These are phyloP conservation scores for Auxenochlorella pyrenoidosa DNA, from an alignment of 139 green algal species.

Conservation along the genomic window DNA sequence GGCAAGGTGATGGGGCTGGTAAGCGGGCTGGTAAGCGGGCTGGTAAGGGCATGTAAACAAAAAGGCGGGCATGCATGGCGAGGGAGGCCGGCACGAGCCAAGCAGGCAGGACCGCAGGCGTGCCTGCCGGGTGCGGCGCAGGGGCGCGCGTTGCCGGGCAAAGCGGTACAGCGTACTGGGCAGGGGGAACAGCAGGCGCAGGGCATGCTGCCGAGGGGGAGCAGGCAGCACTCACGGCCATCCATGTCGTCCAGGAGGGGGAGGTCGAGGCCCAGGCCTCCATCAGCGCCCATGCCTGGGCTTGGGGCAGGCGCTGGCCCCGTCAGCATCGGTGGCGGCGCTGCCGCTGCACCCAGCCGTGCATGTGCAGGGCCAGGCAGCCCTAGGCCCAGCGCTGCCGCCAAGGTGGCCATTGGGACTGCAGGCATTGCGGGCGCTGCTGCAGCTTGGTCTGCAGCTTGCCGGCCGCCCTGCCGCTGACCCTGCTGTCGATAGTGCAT, in stretches of 20 bases:
- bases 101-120: too few species aligned
- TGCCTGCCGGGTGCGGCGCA: neutral
- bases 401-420: too few species aligned
- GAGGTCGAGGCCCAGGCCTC: neutral
- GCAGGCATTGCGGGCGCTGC: too few species aligned
- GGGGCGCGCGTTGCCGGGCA: too few species aligned
- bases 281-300: neutral
- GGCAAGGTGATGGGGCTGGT: too few species aligned
- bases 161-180: neutral
- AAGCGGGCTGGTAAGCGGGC: neutral
- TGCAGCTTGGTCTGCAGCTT: too few species aligned
- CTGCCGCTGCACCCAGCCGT: neutral
- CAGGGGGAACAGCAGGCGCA: too few species aligned
- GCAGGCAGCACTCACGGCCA: neutral
- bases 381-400: too few species aligned
- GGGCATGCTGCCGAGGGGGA: too few species aligned
- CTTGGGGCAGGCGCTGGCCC: neutral
- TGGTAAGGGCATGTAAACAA: neutral
- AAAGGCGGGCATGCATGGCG: too few species aligned
- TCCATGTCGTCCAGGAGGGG: constrained; percentile 2
- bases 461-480: neutral
- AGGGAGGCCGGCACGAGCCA: too few species aligned
- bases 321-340: neutral
- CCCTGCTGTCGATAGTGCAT: neutral
- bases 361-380: too few species aligned